Base-by-base conservation (phyloP, 176 grass and related monocot species). In the Aechmea fasciata region DNA sequence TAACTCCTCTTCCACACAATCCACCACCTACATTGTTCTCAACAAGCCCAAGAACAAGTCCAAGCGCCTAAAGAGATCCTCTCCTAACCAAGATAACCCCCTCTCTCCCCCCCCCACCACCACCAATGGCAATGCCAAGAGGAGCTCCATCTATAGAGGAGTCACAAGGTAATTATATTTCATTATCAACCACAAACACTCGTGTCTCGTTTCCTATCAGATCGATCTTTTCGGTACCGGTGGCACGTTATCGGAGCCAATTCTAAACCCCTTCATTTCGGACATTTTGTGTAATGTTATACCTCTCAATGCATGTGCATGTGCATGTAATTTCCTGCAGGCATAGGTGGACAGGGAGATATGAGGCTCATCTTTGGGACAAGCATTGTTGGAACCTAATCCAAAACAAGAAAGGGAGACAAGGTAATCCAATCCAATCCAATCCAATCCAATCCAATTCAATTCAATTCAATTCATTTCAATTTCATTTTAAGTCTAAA, bases 281-380 rank as follows among this genome's bases (percentile, higher is more conserved):
- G 22, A n/a, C 11, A 19, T 33, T 75, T 23, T 71, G 67, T 80
- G 71, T n/a, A n/a, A 74, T 75, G 71, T 71, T 22, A 18, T 22
- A 18, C 33, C 10, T 51, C n/a, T 29, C 24, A 10, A 22, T 23
- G n/a, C 25, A 26, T n/a, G 2, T 26, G 25, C 25, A 26, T 26
- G 25, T 88, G 71, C 70, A 71, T 83, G 75, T n/a, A n/a, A n/a
- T 52, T 2, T 52, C 55, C 48, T n/a, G n/a, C n/a, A 99, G 94
- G 84, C 94, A 99, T 65, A 83, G 94, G 86, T 88, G 84, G 90
- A 90, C 90, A 15, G 95, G 90, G 62, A 87, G 90, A 18, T 99
- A 81, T 71, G 95, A 99, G 77, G 95, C 90, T 18, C 95, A 99
- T 81, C 75, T 99, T 18, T 99, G 95, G 95, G 90, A 99, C 73